A percentile compares a stretch with the other conserved stretches of the same genome.
phyloP scores from a whole-genome alignment of 2,329 filamentous ascomycete genomes.

The Microcera coccophila region DNA sequence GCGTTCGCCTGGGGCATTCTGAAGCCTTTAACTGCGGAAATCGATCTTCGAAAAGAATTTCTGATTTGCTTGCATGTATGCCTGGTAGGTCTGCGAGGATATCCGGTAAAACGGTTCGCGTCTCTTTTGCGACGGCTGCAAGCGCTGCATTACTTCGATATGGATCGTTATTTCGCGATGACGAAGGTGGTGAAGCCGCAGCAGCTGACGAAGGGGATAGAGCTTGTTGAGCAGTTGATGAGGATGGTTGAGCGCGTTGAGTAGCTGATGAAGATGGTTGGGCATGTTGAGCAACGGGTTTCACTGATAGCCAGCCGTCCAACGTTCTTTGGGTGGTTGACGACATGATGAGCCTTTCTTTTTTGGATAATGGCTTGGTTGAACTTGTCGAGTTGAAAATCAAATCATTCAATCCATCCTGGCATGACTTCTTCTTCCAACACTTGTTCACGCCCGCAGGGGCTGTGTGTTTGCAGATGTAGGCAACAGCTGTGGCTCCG shows the following conservation, averaged over 20 bases:
- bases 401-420: too few relatives aligned
- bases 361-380: too few relatives aligned
- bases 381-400: too few relatives aligned
- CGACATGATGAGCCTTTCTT: conserved; percentile 4
- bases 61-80: conserved; percentile 35
- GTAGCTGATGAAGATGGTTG: conserved; percentile 7
- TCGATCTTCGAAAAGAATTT: conserved; percentile 34
- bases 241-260: not conserved
- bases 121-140: conserved; percentile 45
- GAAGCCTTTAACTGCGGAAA: conserved; percentile 37
- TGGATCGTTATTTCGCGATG: conserved; percentile 11
- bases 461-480: too few relatives aligned
- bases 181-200: conserved; percentile 10
- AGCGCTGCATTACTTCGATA: conserved; percentile 29
- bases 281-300: conserved; percentile 7
- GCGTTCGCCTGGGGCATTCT: conserved; percentile 41
- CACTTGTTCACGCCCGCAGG: too few relatives aligned
- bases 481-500: too few relatives aligned
- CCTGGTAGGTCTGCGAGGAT: conserved; percentile 44
- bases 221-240: conserved; percentile 10
- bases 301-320: conserved; percentile 25
- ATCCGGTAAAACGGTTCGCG: conserved; percentile 42
- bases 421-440: too few relatives aligned
- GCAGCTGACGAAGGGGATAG: conserved; percentile 11
- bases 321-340: conserved; percentile 24